Percentiles rank a stretch among this genome's conserved stretches.
Evolutionary conservation across 1,139 yeast species (phyloP).

Genomic region (Lodderomyces elongisporus): DNA sequence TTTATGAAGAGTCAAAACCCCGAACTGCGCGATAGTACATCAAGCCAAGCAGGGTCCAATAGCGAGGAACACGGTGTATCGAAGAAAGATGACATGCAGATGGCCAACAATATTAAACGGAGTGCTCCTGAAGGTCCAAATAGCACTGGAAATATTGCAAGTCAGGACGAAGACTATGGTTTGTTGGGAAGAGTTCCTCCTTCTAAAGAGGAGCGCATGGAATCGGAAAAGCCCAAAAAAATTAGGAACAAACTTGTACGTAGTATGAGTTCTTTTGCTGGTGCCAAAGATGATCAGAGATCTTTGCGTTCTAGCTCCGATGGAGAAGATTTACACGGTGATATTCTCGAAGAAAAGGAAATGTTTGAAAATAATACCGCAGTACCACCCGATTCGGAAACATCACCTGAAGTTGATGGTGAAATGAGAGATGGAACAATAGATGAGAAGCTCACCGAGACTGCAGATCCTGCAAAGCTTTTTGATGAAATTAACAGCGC

Average conservation of each 20-base stretch:
- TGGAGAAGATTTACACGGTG: constrained; percentile 5
- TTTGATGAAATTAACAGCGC: neutral
- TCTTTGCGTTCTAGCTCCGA: constrained; percentile 2
- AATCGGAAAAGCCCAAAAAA: constrained; percentile 8
- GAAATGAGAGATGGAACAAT: neutral
- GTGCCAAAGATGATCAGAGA: constrained; percentile 7
- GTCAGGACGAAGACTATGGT: constrained; percentile 24
- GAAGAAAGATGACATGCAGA: neutral
- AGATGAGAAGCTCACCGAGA: neutral
- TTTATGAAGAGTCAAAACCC: constrained; percentile 48
- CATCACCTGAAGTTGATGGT: constrained; percentile 1
- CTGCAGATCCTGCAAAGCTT: neutral
- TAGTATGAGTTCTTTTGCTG: constrained; percentile 5
- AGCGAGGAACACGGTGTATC: constrained; percentile 2
- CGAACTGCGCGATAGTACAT: constrained; percentile 28
- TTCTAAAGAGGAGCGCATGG: constrained; percentile 7
- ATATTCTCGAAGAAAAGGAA: constrained; percentile 3
- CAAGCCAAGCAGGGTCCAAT: constrained; percentile 12
- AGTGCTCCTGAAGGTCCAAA: constrained; percentile 20
- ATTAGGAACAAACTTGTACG: constrained; percentile 10
- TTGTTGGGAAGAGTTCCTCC: constrained; percentile 39
- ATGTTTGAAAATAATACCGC: constrained; percentile 1
- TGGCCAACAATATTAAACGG: neutral
- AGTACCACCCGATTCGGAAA: too few relatives aligned
- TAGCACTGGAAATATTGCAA: constrained; percentile 5